These are phyloP conservation scores for Funneliformis mosseae DNA, from an alignment of 192 early-diverging fungal genomes.

Conservation along the genomic window DNA sequence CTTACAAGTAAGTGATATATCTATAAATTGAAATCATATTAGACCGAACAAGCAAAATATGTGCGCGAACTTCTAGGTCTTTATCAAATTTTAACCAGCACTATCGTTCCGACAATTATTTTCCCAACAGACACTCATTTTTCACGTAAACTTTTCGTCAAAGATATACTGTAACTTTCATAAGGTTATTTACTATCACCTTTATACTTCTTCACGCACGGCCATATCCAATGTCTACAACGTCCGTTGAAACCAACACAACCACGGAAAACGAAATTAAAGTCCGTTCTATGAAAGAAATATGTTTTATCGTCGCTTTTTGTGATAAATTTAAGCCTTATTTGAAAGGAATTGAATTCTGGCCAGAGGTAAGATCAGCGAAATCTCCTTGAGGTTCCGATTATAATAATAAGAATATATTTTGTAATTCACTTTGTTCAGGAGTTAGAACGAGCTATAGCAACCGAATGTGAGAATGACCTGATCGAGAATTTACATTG, in stretches of 20 bases:
- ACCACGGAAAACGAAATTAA: neutral
- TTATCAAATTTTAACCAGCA: neutral
- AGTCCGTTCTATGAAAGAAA: constrained; percentile 22
- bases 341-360: constrained; percentile 24
- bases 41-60: no score
- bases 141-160: neutral
- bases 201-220: neutral
- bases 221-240: neutral
- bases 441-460: constrained; percentile 23
- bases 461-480: neutral
- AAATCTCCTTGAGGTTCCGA: neutral
- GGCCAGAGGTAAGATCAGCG: constrained; percentile 22
- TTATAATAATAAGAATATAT: neutral
- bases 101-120: neutral
- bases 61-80: no score
- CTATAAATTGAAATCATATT: no score
- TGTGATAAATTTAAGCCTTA: constrained; percentile 24
- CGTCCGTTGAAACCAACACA: neutral
- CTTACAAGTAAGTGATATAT: no score
- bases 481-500: constrained; percentile 27
- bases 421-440: neutral
- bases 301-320: constrained; percentile 11
- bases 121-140: neutral
- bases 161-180: neutral
- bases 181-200: neutral